These are phyloP conservation scores for Orbilia blumenaviensis DNA, from an alignment of 2,329 filamentous ascomycete genomes.

Conservation along the genomic window DNA sequence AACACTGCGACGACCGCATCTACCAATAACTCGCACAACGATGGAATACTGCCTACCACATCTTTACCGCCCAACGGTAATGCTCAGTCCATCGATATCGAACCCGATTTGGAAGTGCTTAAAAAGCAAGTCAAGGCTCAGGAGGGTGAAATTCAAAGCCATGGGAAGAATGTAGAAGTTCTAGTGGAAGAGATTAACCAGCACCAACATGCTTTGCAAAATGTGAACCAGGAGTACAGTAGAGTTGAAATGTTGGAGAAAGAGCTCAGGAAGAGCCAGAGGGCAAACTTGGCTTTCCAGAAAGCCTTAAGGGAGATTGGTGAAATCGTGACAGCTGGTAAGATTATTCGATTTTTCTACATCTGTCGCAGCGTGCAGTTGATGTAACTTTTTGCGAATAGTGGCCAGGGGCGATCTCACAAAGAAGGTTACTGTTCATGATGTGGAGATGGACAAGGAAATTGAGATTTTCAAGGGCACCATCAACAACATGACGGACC, in stretches of 20 bases:
- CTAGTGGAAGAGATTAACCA: slow-evolving; percentile 92
- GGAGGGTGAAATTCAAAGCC: slow-evolving; percentile 57
- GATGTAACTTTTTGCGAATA: slow-evolving; percentile 9
- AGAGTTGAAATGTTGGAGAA: slow-evolving; percentile 89
- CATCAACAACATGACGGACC: slow-evolving; percentile 99
- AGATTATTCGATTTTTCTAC: background rate
- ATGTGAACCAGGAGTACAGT: slow-evolving; percentile 84
- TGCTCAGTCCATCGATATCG: slow-evolving; percentile 34
- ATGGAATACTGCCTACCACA: slow-evolving; percentile 30
- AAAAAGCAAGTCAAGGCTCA: slow-evolving; percentile 58
- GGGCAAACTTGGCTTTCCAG: slow-evolving; percentile 98
- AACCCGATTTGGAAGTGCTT: slow-evolving; percentile 56
- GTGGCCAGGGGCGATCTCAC: slow-evolving; percentile 94
- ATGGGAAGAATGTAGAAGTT: slow-evolving; percentile 84
- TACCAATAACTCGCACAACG: slow-evolving; percentile 3
- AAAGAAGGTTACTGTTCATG: slow-evolving; percentile 95
- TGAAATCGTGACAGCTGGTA: slow-evolving; percentile 85
- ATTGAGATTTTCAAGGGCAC: slow-evolving; percentile 97
- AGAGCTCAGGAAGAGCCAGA: slow-evolving; percentile 95
- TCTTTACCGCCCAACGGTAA: slow-evolving; percentile 19
- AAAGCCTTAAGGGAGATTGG: slow-evolving; percentile 96
- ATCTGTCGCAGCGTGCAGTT: background rate
- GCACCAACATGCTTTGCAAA: slow-evolving; percentile 84
- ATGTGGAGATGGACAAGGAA: slow-evolving; percentile 96
- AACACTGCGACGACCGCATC: background rate